Conservation (phyloP, 106 monocot genomes). For the Vanilla planifolia region DNA sequence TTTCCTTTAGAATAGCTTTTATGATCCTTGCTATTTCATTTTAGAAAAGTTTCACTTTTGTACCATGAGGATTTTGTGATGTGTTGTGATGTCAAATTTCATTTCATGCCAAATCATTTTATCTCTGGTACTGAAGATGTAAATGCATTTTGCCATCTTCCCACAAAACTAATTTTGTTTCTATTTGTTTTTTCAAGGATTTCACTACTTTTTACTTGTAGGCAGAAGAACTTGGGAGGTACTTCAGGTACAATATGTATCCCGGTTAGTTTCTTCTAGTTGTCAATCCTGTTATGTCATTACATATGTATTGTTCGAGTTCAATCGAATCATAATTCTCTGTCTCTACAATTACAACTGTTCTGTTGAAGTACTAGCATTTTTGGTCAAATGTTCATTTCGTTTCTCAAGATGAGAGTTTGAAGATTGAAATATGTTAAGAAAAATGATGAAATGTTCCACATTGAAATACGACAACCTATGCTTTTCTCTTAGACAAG, state of each 20-base stretch:
- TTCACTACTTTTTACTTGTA: slow-evolving; percentile 7
- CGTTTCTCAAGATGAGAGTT: no score
- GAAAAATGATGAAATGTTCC: no score
- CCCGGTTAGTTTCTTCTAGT: slow-evolving; percentile 45
- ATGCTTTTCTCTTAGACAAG: no score
- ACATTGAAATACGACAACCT: no score
- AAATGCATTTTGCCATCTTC: neutral
- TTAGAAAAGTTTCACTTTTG: no score
- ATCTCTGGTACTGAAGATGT: no score
- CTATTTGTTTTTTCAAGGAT: neutral
- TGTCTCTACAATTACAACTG: no score
- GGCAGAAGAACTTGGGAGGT: slow-evolving; percentile 98
- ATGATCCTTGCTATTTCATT: neutral
- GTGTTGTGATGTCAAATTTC: neutral
- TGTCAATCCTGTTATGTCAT: slow-evolving; percentile 2
- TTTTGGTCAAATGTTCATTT: no score
- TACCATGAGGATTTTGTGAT: neutral
- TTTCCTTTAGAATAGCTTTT: neutral
- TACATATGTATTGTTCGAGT: neutral
- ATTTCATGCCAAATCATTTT: neutral
- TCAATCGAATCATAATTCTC: no score
- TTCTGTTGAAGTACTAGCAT: no score
- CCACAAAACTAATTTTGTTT: neutral
- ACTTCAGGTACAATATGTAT: slow-evolving; percentile 97
- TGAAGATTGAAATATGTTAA: no score